Conservation (phyloP, 2,329 filamentous ascomycete species). For the Corinectria fuckeliana region DNA sequence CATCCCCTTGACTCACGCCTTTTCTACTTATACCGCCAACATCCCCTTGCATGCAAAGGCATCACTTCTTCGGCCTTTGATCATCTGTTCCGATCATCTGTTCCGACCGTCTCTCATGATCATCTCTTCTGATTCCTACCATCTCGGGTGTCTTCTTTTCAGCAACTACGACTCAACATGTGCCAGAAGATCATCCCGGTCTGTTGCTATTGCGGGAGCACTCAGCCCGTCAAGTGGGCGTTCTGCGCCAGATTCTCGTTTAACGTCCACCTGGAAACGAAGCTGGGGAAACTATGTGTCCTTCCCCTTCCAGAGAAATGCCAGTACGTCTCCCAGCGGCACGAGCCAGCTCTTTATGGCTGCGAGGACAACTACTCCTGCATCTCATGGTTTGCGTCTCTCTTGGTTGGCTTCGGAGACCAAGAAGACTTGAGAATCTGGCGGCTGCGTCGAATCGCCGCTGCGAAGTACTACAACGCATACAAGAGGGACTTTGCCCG, state of each 20-base stretch:
- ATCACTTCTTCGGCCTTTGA: neutral
- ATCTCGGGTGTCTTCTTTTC: neutral
- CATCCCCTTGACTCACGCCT: too few species aligned
- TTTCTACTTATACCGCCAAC: neutral
- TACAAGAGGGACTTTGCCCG: conserved; percentile 19
- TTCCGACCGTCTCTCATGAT: neutral
- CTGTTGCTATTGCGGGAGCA: conserved; percentile 4
- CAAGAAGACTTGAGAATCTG: neutral
- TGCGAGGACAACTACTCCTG: conserved; percentile 22
- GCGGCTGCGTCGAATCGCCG: neutral
- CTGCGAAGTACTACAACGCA: conserved; percentile 7
- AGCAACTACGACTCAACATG: too few species aligned
- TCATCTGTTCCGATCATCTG: neutral
- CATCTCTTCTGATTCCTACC: neutral
- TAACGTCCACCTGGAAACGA: too few species aligned
- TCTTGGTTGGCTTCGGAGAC: neutral
- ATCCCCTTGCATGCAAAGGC: neutral
- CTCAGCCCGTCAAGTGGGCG: neutral
- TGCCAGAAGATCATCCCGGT: neutral
- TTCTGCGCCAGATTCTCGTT: too few species aligned
- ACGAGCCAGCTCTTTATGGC: conserved; percentile 11
- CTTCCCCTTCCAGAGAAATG: neutral
- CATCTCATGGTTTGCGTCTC: conserved; percentile 19
- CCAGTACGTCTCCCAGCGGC: neutral
- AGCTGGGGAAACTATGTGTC: neutral